phyloP scores from a whole-genome alignment of 768 basidiomycete genomes.

The Tephrocybe sp. region DNA sequence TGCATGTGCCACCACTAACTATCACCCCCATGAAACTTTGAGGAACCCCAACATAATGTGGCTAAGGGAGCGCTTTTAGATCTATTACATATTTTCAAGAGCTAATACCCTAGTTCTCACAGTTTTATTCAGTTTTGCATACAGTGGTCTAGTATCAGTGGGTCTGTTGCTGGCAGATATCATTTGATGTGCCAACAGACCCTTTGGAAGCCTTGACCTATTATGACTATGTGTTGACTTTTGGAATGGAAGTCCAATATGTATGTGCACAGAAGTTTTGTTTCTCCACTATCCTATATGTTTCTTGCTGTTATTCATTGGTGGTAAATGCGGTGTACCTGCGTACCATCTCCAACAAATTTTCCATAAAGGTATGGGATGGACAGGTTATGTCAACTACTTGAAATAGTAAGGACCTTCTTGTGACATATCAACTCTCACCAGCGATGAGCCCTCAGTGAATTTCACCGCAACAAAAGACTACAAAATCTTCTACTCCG shows the following conservation, averaged over 20 bases:
- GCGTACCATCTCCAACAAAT: slow-evolving; percentile 21
- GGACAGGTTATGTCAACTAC: not conserved
- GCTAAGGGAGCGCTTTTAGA: too few relatives aligned
- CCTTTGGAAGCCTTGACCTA: slow-evolving; percentile 21
- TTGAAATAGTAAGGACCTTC: not conserved
- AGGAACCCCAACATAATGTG: too few relatives aligned
- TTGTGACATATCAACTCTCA: too few relatives aligned
- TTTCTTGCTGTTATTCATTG: slow-evolving; percentile 27
- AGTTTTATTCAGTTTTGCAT: slow-evolving; percentile 17
- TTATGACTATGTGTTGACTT: slow-evolving; percentile 28
- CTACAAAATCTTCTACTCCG: too few relatives aligned
- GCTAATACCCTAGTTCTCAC: too few relatives aligned
- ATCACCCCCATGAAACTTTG: too few relatives aligned
- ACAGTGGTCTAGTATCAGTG: slow-evolving; percentile 18
- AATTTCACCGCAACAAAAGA: too few relatives aligned
- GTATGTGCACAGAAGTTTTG: slow-evolving; percentile 26
- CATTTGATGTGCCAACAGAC: not conserved
- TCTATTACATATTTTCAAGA: too few relatives aligned
- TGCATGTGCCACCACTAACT: too few relatives aligned
- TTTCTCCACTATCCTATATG: slow-evolving; percentile 26
- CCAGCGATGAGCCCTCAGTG: too few relatives aligned
- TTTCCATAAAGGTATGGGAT: slow-evolving; percentile 11
- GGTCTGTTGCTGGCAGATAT: not conserved
- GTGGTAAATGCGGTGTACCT: slow-evolving; percentile 27
- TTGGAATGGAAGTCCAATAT: slow-evolving; percentile 22